Evolutionary conservation across 169 alveolate species (phyloP).

Genomic region (Plasmodium vinckei): DNA sequence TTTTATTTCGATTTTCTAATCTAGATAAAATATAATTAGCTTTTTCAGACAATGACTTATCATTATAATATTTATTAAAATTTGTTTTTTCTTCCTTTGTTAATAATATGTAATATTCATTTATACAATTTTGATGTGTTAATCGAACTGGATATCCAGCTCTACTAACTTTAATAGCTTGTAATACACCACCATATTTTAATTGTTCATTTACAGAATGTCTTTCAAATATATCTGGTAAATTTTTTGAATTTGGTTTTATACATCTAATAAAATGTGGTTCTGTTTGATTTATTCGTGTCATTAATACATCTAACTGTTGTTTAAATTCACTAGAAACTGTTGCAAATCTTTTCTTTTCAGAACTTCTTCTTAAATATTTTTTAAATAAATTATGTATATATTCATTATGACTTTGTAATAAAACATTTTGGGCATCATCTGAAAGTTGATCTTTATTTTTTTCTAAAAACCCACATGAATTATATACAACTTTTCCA

Average conservation of each 20-base stretch:
- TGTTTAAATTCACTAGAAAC: constrained; percentile 92
- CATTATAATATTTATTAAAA: not conserved
- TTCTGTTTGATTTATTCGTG: constrained; percentile 88
- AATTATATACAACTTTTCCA: constrained; percentile 95
- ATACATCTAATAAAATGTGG: constrained; percentile 97
- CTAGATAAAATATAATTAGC: constrained; percentile 19
- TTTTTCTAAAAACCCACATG: constrained; percentile 95
- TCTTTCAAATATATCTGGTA: constrained; percentile 92
- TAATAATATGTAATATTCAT: constrained; percentile 87
- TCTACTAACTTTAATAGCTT: constrained; percentile 94
- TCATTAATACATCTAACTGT: constrained; percentile 93
- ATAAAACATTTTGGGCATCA: constrained; percentile 80
- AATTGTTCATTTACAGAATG: constrained; percentile 93
- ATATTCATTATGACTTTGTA: constrained; percentile 74
- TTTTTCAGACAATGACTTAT: constrained; percentile 49
- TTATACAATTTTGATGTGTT: constrained; percentile 90
- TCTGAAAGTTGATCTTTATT: constrained; percentile 94
- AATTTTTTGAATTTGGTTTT: constrained; percentile 92
- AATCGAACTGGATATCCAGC: constrained; percentile 96
- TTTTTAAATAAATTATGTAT: constrained; percentile 23
- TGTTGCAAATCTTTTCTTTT: constrained; percentile 82
- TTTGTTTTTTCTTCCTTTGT: constrained; percentile 49
- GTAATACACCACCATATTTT: constrained; percentile 93
- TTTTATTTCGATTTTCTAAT: not conserved
- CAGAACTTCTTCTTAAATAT: constrained; percentile 40